A percentile compares a stretch with the other conserved stretches of the same genome.
Conservation (phyloP, 192 early-diverging fungal genomes). For the Backusella westeae region DNA sequence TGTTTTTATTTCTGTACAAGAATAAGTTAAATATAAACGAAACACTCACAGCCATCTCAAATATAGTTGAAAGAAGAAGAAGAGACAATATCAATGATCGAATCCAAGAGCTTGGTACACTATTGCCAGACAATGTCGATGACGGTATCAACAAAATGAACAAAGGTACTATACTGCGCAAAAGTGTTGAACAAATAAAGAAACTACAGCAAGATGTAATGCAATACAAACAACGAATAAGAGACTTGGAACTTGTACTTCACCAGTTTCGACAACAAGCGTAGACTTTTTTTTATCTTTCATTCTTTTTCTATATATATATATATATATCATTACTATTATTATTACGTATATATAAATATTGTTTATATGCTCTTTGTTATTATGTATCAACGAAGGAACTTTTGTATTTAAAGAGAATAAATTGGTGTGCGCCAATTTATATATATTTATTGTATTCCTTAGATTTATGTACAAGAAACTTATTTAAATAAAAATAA, state of each 20-base stretch:
- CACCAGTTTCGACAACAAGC: constrained; percentile 18
- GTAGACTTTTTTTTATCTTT: not conserved
- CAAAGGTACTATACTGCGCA: constrained; percentile 93
- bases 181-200: constrained; percentile 90
- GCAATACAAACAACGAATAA: constrained; percentile 27
- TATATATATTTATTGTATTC: not conserved
- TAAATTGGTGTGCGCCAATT: not conserved
- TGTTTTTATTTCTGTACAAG: not conserved
- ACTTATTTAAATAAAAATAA: too few relatives aligned
- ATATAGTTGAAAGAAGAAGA: constrained; percentile 87
- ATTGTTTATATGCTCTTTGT: not conserved
- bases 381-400: not conserved
- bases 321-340: not conserved
- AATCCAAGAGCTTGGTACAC: constrained; percentile 85
- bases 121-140: constrained; percentile 79
- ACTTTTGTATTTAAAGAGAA: not conserved
- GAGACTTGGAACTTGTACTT: constrained; percentile 32
- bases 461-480: too few relatives aligned
- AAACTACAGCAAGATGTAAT: constrained; percentile 28
- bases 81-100: constrained; percentile 99
- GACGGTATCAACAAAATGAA: constrained; percentile 88
- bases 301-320: not conserved
- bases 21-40: not conserved
- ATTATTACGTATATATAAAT: not conserved
- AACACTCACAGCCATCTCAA: not conserved